These are phyloP conservation scores for Castanea mollissima DNA, from an alignment of 306 rosid genomes.

Conservation along the genomic window DNA sequence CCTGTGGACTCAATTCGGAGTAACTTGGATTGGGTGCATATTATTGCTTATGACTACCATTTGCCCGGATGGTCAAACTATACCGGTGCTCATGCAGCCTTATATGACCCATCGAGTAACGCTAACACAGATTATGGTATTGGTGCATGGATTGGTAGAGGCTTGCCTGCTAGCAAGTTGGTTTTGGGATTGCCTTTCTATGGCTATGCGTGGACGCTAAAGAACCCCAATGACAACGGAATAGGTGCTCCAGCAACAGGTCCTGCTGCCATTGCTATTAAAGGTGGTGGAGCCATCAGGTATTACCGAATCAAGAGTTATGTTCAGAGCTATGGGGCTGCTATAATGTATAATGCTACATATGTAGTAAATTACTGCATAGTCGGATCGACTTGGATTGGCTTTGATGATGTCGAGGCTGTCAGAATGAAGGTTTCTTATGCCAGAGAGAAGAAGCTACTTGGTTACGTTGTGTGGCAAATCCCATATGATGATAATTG, in stretches of 20 bases:
- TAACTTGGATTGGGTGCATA: slow-evolving; percentile 43
- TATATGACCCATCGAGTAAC: slow-evolving; percentile 25
- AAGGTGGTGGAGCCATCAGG: slow-evolving; percentile 10
- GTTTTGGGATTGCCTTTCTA: slow-evolving; percentile 40
- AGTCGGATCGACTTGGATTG: slow-evolving; percentile 34
- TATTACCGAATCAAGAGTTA: slow-evolving; percentile 20
- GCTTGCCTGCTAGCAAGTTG: slow-evolving; percentile 19
- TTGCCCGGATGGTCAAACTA: neutral
- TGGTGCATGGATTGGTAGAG: slow-evolving; percentile 18
- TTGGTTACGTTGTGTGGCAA: slow-evolving; percentile 33
- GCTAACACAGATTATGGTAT: slow-evolving; percentile 16
- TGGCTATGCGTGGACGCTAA: slow-evolving; percentile 36
- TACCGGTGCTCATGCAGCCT: slow-evolving; percentile 26
- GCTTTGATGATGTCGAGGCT: slow-evolving; percentile 34
- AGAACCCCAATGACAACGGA: neutral
- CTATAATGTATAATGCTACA: slow-evolving; percentile 21
- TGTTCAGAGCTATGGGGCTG: slow-evolving; percentile 11
- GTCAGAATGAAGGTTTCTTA: slow-evolving; percentile 33
- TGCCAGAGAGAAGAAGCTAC: slow-evolving; percentile 32
- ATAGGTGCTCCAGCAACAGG: slow-evolving; percentile 34
- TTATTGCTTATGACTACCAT: slow-evolving; percentile 26
- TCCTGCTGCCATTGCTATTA: neutral
- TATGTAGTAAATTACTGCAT: slow-evolving; percentile 28
- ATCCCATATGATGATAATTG: slow-evolving; percentile 30
- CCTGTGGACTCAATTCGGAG: slow-evolving; percentile 27